phyloP scores from a whole-genome alignment of 208 protist genomes.

The Trypanosoma grayi region DNA sequence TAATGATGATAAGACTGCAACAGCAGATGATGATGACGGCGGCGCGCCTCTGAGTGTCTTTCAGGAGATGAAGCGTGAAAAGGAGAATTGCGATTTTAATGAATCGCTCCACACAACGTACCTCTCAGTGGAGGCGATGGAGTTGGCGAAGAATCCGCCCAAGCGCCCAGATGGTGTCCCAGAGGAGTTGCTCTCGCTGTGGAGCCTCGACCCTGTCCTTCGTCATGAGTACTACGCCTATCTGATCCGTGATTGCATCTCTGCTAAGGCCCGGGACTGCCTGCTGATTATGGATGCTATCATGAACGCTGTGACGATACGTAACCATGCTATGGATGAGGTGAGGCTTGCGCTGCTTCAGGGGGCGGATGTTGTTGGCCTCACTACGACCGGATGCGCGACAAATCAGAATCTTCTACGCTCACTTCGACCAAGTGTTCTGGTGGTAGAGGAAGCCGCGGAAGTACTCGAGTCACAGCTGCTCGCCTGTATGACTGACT shows the following conservation, averaged over 20 bases:
- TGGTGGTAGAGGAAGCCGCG: constrained; percentile 93
- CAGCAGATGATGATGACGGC: constrained; percentile 45
- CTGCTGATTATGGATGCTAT: constrained; percentile 75
- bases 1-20: neutral
- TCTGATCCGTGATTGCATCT: constrained; percentile 74
- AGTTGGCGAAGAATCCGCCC: constrained; percentile 56
- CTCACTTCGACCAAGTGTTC: constrained; percentile 74
- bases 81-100: constrained; percentile 72
- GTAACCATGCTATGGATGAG: constrained; percentile 83
- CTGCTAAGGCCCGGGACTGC: constrained; percentile 71
- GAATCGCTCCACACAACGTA: constrained; percentile 66
- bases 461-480: constrained; percentile 93
- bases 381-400: constrained; percentile 92
- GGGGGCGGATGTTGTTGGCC: constrained; percentile 88
- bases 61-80: constrained; percentile 86
- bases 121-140: constrained; percentile 69
- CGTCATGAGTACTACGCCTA: constrained; percentile 86
- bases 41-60: constrained; percentile 82
- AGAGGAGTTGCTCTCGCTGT: constrained; percentile 74
- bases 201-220: constrained; percentile 68
- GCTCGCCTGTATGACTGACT: constrained; percentile 90
- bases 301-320: constrained; percentile 61
- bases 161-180: constrained; percentile 49
- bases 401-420: constrained; percentile 89
- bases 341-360: constrained; percentile 71